These are phyloP conservation scores for Fraxinus sp. DNA, from an alignment of 305 asterid species.

Conservation along the genomic window DNA sequence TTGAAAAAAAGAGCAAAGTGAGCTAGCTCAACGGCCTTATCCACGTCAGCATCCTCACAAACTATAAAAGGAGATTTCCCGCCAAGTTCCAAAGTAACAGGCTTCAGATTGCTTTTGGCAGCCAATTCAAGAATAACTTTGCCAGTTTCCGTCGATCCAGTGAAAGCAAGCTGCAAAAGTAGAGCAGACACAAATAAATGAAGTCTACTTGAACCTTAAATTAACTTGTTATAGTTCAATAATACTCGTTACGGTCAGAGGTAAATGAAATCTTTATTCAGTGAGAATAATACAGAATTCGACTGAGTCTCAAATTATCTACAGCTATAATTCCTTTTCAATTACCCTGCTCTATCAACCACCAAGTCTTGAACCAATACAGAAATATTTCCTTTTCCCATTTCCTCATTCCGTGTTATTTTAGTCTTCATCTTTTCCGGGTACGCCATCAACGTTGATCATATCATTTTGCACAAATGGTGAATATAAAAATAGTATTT, in stretches of 20 bases:
- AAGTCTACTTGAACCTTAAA: background rate
- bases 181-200: conserved; percentile 15
- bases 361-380: background rate
- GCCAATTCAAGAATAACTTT: conserved; percentile 65
- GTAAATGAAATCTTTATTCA: background rate
- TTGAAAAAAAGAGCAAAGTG: conserved; percentile 89
- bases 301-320: background rate
- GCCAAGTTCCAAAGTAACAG: conserved; percentile 92
- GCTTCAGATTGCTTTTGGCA: conserved; percentile 90
- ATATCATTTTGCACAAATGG: background rate
- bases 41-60: conserved; percentile 94
- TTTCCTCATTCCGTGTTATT: background rate
- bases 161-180: conserved; percentile 76
- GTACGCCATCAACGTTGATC: background rate
- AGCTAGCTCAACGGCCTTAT: conserved; percentile 79
- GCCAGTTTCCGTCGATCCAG: conserved; percentile 92
- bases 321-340: background rate
- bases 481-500: background rate
- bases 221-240: background rate
- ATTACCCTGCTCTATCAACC: background rate
- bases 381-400: background rate
- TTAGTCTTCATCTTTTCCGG: background rate
- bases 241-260: background rate
- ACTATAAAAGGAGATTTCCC: conserved; percentile 97
- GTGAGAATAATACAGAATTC: background rate